Evolutionary conservation across 805 yeast genomes (phyloP), one percentile per base, ranked within the genome.

Genomic region (Komagataella kurtzmanii): DNA sequence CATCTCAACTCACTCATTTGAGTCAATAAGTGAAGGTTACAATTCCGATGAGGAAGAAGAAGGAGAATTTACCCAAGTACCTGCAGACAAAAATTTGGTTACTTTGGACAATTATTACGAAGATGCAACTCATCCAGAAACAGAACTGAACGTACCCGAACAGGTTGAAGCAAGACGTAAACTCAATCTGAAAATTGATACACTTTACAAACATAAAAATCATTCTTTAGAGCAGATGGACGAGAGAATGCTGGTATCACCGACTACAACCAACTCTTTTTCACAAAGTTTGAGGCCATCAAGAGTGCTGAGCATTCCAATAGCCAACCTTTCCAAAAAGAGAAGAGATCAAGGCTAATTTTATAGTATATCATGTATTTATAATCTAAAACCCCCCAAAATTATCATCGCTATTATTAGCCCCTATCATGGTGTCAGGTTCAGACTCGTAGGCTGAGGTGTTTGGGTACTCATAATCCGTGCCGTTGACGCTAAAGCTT

Each of bases 281-380:
- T 30, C 40, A 3, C 40, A 30, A 10, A 30, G 40, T 10, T 30
- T 30, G n/a, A 23, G 46, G 43, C 30, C 47, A 12, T 61, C 65
- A 14, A 58, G 58, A 45, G 52, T 65, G 8, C 53, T 65, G 43
- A 64, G 67, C 52, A 64, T 65, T 49, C 67, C 68, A 7, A 62
- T 65, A 23, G 57, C 66, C 43, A 65, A 67, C 49, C 53, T 64
- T 17, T 49, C 51, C 49, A 51, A 44, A 17, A 46, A 46, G 46
- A 49, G 52, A 12, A 49, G 36, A 21, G n/a, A 18, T 19, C 18
- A 21, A 24, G 36, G 17, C n/a, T 23, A 44, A 18, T 10, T 10
- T 14, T 17, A 36, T 49, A 12, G 23, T 21, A 19, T 23, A 24
- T 18, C 30, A 12, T 48, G 46, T 49, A 30, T 49, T 17, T 21